Evolutionary conservation across 768 basidiomycete species (phyloP).

Genomic region (Leucocoprinus birnbaumii): DNA sequence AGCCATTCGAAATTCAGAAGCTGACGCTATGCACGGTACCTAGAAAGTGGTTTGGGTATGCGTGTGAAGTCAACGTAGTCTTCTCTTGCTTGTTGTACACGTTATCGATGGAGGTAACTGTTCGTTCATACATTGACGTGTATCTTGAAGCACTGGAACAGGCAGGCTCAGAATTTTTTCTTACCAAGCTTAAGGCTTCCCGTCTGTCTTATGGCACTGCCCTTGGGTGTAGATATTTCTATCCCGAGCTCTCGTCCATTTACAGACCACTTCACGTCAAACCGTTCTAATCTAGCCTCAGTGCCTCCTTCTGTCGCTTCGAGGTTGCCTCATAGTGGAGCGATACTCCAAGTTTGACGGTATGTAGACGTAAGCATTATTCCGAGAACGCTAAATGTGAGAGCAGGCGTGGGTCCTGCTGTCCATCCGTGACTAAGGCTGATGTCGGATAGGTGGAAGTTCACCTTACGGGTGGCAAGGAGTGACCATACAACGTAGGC

Average conservation of each 20-base stretch:
- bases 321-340: slow-evolving; percentile 38
- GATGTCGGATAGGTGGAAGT: slow-evolving; percentile 53
- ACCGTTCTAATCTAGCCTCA: slow-evolving; percentile 50
- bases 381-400: slow-evolving; percentile 55
- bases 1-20: neutral
- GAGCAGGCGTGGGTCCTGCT: slow-evolving; percentile 51
- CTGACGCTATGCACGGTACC: neutral
- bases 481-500: slow-evolving; percentile 25
- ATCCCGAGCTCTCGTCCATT: neutral
- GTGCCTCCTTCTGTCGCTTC: slow-evolving; percentile 47
- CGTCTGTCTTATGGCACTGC: no score
- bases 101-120: neutral
- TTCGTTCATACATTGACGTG: no score
- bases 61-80: neutral
- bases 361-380: slow-evolving; percentile 42
- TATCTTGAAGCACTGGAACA: no score
- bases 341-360: slow-evolving; percentile 43
- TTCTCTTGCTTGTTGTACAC: neutral
- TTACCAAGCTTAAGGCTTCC: no score
- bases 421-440: slow-evolving; percentile 61
- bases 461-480: slow-evolving; percentile 38
- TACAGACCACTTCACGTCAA: slow-evolving; percentile 41
- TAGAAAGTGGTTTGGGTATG: neutral
- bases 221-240: neutral
- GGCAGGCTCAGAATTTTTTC: no score